These are phyloP conservation scores for Metarhizium anisopliae DNA, from an alignment of 2,329 filamentous ascomycete genomes.

Conservation along the genomic window DNA sequence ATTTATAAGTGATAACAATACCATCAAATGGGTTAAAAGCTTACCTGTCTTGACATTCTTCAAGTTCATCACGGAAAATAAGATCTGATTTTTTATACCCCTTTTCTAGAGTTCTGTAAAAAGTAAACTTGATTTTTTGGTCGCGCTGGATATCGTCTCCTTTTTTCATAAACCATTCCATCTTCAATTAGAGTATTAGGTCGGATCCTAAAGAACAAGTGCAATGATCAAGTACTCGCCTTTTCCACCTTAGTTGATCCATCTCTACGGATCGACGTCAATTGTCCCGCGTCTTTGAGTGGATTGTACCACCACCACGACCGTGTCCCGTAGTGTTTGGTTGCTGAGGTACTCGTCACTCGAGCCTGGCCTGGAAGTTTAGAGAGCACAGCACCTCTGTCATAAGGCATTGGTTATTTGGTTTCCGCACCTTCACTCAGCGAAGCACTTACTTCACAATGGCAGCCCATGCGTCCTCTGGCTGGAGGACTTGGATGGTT, in stretches of 20 bases:
- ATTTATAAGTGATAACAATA: too few species aligned
- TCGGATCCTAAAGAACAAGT: too few species aligned
- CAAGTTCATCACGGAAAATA: background rate
- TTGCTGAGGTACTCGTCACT: background rate
- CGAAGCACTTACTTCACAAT: constrained; percentile 2
- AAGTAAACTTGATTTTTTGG: background rate
- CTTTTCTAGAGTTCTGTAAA: background rate
- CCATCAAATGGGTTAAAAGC: background rate
- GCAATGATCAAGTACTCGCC: background rate
- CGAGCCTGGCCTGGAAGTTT: background rate
- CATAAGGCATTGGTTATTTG: background rate
- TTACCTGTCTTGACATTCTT: constrained; percentile 2
- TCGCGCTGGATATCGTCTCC: background rate
- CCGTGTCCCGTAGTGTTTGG: background rate
- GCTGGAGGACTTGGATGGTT: constrained; percentile 3
- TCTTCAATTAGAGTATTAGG: too few species aligned
- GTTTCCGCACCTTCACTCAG: background rate
- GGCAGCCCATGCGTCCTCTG: constrained; percentile 5
- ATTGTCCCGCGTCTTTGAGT: background rate
- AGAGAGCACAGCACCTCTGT: background rate
- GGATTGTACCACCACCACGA: accelerated
- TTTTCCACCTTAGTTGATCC: background rate
- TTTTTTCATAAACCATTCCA: background rate
- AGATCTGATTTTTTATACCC: background rate
- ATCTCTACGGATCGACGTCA: background rate